Percentiles rank a stretch among this genome's conserved stretches.
Evolutionary conservation across 2,329 filamentous ascomycete species (phyloP).

Genomic region (Thielaviopsis musarum): DNA sequence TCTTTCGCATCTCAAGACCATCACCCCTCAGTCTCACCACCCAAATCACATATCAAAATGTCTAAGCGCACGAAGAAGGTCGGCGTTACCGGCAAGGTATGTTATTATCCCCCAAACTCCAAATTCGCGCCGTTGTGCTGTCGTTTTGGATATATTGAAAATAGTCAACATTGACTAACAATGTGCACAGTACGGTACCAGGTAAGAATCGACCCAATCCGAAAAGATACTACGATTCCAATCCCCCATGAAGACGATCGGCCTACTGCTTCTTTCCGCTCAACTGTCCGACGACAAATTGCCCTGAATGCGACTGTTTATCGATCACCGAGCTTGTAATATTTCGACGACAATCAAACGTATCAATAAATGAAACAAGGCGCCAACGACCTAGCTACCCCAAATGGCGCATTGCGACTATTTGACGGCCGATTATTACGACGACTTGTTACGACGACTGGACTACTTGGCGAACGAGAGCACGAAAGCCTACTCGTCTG

Average conservation of each 20-base stretch:
- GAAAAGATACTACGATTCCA: background rate
- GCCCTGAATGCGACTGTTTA: background rate
- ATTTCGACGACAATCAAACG: background rate
- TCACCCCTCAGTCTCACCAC: slow-evolving; percentile 11
- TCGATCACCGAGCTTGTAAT: background rate
- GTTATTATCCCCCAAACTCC: slow-evolving; percentile 16
- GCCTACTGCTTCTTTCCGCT: background rate
- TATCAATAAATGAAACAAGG: background rate
- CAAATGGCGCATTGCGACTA: background rate
- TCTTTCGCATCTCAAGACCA: slow-evolving; percentile 15
- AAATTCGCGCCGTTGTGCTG: background rate
- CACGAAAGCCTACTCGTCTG: background rate
- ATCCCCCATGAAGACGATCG: background rate
- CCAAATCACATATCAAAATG: slow-evolving; percentile 46
- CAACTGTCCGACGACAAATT: background rate
- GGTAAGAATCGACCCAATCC: slow-evolving; percentile 38
- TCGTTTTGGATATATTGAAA: background rate
- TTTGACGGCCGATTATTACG: background rate
- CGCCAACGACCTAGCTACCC: no score
- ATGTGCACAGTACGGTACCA: slow-evolving; percentile 72
- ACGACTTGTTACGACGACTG: background rate
- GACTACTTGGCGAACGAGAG: background rate
- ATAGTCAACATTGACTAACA: slow-evolving; percentile 2
- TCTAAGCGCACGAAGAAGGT: slow-evolving; percentile 95
- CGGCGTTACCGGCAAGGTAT: slow-evolving; percentile 60